Percentiles rank a stretch among this genome's conserved stretches.
These are phyloP conservation scores for Fraxinus sp. DNA, from an alignment of 305 asterid genomes.

Conservation along the genomic window DNA sequence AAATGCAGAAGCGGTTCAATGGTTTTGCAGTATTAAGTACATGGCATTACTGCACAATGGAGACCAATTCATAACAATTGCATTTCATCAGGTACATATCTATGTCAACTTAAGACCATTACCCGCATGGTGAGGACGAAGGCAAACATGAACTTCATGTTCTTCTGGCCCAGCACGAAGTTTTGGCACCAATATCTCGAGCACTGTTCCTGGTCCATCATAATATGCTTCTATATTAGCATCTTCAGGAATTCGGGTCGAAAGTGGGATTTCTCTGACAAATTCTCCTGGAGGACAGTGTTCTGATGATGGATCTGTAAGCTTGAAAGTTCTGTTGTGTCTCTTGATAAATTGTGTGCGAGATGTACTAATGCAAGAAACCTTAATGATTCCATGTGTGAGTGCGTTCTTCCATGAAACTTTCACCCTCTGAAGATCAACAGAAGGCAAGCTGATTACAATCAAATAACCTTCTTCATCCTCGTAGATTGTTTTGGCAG, in stretches of 20 bases:
- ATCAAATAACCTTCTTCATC: constrained; percentile 71
- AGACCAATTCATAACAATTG: constrained; percentile 11
- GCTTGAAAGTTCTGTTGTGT: constrained; percentile 69
- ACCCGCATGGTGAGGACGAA: constrained; percentile 69
- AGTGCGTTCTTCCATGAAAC: constrained; percentile 84
- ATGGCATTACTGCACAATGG: constrained; percentile 26
- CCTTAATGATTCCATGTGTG: constrained; percentile 72
- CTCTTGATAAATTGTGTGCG: constrained; percentile 64
- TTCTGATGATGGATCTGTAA: constrained; percentile 59
- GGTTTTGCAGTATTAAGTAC: too few species aligned
- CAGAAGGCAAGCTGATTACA: constrained; percentile 70
- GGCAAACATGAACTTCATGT: constrained; percentile 86
- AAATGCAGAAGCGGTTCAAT: constrained; percentile 7
- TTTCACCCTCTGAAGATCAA: constrained; percentile 79
- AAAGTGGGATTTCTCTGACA: constrained; percentile 71
- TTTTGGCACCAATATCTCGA: constrained; percentile 85
- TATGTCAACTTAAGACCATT: constrained; percentile 72
- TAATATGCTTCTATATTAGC: constrained; percentile 82
- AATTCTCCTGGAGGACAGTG: constrained; percentile 96
- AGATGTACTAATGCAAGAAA: constrained; percentile 65
- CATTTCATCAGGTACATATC: constrained; percentile 17
- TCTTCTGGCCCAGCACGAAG: constrained; percentile 75
- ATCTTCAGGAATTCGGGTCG: constrained; percentile 83
- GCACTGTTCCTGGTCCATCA: constrained; percentile 63
- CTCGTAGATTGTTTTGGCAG: constrained; percentile 75